Percentiles rank a stretch among this genome's conserved stretches.
Conservation (phyloP, 2,329 filamentous ascomycete species). For the Trichoderma aggressivum region DNA sequence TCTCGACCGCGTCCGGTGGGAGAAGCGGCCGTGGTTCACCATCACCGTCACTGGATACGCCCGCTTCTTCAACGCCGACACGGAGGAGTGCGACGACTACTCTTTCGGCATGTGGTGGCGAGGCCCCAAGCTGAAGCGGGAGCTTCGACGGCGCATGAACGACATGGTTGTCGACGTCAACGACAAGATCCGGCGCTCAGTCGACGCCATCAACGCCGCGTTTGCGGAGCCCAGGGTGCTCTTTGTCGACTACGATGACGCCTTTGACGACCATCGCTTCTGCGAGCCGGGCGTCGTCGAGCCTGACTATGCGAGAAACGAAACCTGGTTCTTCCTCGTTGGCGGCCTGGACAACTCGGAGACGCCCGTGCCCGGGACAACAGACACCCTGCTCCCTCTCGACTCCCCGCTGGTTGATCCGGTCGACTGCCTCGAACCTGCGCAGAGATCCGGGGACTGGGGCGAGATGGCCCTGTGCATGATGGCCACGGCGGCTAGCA, state of each 20-base stretch:
- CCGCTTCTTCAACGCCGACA: constrained; percentile 46
- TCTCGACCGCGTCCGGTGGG: constrained; percentile 43
- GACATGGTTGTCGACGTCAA: constrained; percentile 43
- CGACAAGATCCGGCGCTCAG: constrained; percentile 35
- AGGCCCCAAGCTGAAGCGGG: constrained; percentile 39
- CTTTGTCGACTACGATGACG: constrained; percentile 45
- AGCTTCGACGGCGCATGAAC: constrained; percentile 42
- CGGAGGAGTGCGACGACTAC: constrained; percentile 41
- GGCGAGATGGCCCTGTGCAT: constrained; percentile 42
- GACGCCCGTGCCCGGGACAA: neutral
- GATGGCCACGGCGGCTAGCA: constrained; percentile 40
- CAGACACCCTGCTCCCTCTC: constrained; percentile 25
- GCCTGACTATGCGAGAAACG: constrained; percentile 41
- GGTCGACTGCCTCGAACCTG: constrained; percentile 33
- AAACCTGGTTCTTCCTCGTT: constrained; percentile 49
- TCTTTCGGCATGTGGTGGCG: constrained; percentile 47
- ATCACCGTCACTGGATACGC: constrained; percentile 48
- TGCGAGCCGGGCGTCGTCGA: constrained; percentile 40
- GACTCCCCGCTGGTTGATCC: constrained; percentile 38
- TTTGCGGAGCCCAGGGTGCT: constrained; percentile 38
- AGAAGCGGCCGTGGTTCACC: constrained; percentile 41
- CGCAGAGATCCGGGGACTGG: constrained; percentile 40
- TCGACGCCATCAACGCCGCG: constrained; percentile 36
- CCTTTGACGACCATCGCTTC: constrained; percentile 46
- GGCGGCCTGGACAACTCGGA: constrained; percentile 40